phyloP scores from a whole-genome alignment of 2,329 filamentous ascomycete species.

The Hypoxylon sp. region DNA sequence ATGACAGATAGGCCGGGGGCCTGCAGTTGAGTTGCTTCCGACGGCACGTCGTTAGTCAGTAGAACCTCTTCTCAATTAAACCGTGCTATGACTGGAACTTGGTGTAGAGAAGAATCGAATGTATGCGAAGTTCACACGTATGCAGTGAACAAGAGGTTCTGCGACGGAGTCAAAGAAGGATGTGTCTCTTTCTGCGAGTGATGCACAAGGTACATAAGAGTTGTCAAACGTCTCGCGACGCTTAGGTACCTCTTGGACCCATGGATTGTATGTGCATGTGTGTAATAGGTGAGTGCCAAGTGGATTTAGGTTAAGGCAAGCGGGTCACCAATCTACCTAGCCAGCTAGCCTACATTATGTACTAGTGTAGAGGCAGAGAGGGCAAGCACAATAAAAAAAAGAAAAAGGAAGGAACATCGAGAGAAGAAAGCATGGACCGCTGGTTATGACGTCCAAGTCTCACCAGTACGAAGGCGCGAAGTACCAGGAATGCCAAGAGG shows the following conservation, averaged over 20 bases:
- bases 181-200: constrained; percentile 29
- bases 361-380: no score
- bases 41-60: constrained; percentile 31
- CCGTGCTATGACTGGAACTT: not conserved
- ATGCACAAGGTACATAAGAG: constrained; percentile 25
- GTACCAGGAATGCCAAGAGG: constrained; percentile 6
- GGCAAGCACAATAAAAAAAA: constrained; percentile 12
- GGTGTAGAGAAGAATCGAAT: not conserved
- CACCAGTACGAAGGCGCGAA: not conserved
- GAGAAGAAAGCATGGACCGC: constrained; percentile 14
- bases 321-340: not conserved
- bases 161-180: constrained; percentile 15
- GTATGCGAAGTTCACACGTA: constrained; percentile 17
- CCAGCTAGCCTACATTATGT: not conserved
- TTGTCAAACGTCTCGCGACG: constrained; percentile 17
- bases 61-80: constrained; percentile 7
- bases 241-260: constrained; percentile 13
- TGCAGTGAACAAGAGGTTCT: constrained; percentile 20
- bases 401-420: constrained; percentile 4
- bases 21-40: constrained; percentile 28
- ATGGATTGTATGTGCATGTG: constrained; percentile 3
- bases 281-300: constrained; percentile 15
- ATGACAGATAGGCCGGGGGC: constrained; percentile 33
- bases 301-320: constrained; percentile 1
- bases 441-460: constrained; percentile 34